These are phyloP conservation scores for Elongisporangium senticosum DNA, from an alignment of 352 stramenopile genomes.

Conservation along the genomic window DNA sequence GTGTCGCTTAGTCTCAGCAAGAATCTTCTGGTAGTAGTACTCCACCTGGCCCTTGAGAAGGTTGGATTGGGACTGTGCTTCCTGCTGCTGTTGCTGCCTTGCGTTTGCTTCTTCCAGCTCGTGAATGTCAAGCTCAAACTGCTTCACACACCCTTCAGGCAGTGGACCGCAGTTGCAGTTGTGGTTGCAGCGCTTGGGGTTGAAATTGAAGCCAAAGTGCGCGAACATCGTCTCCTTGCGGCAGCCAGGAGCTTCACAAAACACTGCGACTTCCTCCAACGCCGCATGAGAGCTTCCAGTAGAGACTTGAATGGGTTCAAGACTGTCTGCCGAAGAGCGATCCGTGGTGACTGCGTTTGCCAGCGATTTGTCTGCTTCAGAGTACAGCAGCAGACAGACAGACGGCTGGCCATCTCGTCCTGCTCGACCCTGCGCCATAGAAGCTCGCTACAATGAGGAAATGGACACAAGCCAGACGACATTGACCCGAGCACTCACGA, in stretches of 20 bases:
- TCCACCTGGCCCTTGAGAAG: slow-evolving; percentile 29
- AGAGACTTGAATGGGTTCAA: slow-evolving; percentile 11
- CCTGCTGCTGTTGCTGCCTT: background rate
- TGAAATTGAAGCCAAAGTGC: slow-evolving; percentile 49
- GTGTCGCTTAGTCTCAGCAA: slow-evolving; percentile 30
- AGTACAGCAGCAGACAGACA: slow-evolving; percentile 58
- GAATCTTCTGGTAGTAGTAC: slow-evolving; percentile 57
- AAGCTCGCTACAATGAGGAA: background rate
- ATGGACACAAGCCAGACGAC: background rate
- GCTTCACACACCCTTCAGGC: slow-evolving; percentile 7
- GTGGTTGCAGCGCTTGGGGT: slow-evolving; percentile 21
- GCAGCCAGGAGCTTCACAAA: slow-evolving; percentile 49
- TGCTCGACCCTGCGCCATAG: slow-evolving; percentile 41
- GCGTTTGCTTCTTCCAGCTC: background rate
- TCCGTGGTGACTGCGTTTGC: slow-evolving; percentile 40
- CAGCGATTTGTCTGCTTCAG: slow-evolving; percentile 45
- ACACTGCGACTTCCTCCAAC: slow-evolving; percentile 44
- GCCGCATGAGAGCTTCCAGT: slow-evolving; percentile 35
- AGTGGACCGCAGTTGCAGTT: slow-evolving; percentile 62
- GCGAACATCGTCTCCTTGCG: slow-evolving; percentile 51
- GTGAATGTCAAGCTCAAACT: background rate
- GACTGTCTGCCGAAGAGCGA: slow-evolving; percentile 19
- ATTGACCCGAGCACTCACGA: slow-evolving; percentile 28
- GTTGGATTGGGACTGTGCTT: slow-evolving; percentile 7
- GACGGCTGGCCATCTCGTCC: slow-evolving; percentile 52